Evolutionary conservation across 805 yeast species (phyloP), one percentile per base, ranked within the genome.

Genomic region (Saturnispora mendoncae): DNA sequence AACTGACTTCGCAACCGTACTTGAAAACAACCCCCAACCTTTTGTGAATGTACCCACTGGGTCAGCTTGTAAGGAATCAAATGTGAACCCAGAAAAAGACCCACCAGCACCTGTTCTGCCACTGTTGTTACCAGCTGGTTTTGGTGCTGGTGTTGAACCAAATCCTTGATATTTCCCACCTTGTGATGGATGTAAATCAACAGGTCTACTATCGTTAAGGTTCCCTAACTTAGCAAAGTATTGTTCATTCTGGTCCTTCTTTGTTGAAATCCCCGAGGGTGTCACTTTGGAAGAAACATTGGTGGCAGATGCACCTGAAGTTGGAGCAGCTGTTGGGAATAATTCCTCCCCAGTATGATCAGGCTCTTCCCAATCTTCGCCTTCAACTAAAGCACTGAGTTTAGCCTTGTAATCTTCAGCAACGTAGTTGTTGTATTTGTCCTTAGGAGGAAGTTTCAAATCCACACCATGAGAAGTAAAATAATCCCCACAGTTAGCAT

Each of bases 111-210:
- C 41, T n/a, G n/a, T 41, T 29, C 23, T 28, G 21, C 30, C 37
- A 27, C 32, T 55, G 53, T 18, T 51, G 48, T 30, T n/a, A 18
- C 6, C 18, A n/a, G 7, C 20, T 14, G 24, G 12, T 13, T 18
- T 12, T 6, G 41, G 30, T 2, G 33, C 46, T 35, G 23, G 85
- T 0, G 86, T 73, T 51, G 78, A 84, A 28, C 97, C 97, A 64
- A 90, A 88, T 1, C 97, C 97, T 47, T 76, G 79, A 58, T 79
- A 88, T 57, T 79, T 83, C 38, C 97, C 97, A 47, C 97, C 97
- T 63, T 88, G 86, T 10, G 90, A 82, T 23, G 97, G 97, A 3
- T 90, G 94, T 39, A 86, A 57, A 58, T 82, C 66, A 1, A 74
- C 85, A 2, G 97, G 84, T 59, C 94, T 74, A 15, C 68, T 46